Evolutionary conservation across 495 filamentous ascomycete genomes (phyloP), one percentile per base, ranked within the genome.

Genomic region (Aspergillus egyptiacus): DNA sequence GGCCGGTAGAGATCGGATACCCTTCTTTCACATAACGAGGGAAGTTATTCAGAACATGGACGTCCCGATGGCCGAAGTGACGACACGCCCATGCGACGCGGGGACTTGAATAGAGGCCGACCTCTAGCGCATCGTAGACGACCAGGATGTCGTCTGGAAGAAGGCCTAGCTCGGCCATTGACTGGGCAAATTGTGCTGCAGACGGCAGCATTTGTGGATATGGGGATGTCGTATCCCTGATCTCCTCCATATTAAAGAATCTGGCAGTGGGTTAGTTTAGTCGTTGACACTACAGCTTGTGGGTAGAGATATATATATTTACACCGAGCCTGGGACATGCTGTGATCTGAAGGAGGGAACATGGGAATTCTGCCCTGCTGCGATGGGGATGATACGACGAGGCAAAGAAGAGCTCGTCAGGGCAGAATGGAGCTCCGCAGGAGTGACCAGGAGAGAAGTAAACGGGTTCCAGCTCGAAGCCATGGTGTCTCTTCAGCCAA

Each of bases 31-130:
- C 45, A 13, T 66, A 68, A 5, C 20, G 41, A 6, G 55, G 54
- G n/a, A 68, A 66, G 24, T 56, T 68, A 23, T 68, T 68, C 55
- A 68, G 23, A 1, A 68, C 61, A 22, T 68, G 59, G 24, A 64
- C 63, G 3, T 50, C 31, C 0, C 20, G 31, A 35, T 64, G 63
- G 0, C 65, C 61, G 32, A 66, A 68, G 30, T 59, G 32, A 3
- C 46, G 54, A 24, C 34, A 68, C 2, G 42, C 62, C 57, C 59
- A 68, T 15, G 65, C 65, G 6, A 64, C 59, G 0, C 65, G 61
- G 1, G 65, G 65, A 0, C 63, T 56, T 3, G 44, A 61, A 46
- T 68, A 68, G 5, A 64, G 48, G 4, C 59, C 65, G 1, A 62
- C 47, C 19, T 64, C 61, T 3, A 53, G 25, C 1, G 61, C 44